phyloP scores from a whole-genome alignment of 805 yeast species.

The Teunomyces gatunensis region DNA sequence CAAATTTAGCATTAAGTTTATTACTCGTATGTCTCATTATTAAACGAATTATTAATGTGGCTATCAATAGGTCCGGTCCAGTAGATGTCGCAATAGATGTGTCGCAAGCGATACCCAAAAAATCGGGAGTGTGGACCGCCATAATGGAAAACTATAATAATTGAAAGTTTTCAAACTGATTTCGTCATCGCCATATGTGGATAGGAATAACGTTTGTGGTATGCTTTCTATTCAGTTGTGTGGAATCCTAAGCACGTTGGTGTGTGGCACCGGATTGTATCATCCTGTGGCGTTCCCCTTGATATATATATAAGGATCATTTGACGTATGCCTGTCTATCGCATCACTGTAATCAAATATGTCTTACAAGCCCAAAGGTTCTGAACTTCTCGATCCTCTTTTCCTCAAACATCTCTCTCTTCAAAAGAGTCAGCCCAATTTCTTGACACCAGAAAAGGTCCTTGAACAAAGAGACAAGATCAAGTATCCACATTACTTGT shows the following conservation, averaged over 20 bases:
- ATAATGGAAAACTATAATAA: background rate
- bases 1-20: background rate
- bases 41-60: no score
- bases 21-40: no score
- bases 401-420: background rate
- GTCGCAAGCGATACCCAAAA: background rate
- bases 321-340: background rate
- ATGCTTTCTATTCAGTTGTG: background rate
- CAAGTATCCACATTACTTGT: constrained; percentile 23
- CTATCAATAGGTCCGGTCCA: background rate
- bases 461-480: constrained; percentile 12
- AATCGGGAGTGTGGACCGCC: background rate
- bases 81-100: background rate
- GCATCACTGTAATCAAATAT: background rate
- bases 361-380: constrained; percentile 8
- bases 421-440: background rate
- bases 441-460: constrained; percentile 5
- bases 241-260: background rate
- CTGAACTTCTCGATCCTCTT: constrained; percentile 9
- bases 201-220: background rate
- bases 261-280: background rate
- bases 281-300: background rate
- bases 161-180: background rate
- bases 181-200: background rate
- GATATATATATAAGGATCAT: background rate